A percentile compares a stretch with the other conserved stretches of the same genome.
Evolutionary conservation across 257 asterid genomes (phyloP).

Genomic region (Cruciata laevipes): DNA sequence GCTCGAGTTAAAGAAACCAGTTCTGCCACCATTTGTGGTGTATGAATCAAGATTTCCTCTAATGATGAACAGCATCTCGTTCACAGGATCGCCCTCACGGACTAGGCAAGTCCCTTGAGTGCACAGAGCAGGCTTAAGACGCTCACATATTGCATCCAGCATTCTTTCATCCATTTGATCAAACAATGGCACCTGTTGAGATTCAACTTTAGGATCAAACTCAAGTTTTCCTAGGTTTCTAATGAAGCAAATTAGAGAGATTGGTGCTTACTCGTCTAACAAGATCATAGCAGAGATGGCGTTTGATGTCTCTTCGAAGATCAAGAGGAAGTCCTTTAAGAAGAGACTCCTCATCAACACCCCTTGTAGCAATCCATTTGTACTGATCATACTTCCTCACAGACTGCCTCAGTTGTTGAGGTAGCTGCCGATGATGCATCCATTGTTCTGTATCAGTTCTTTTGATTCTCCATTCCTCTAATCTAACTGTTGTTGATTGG

Average conservation of each 20-base stretch:
- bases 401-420: conserved; percentile 74
- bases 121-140: conserved; percentile 83
- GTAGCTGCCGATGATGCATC: conserved; percentile 97
- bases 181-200: conserved; percentile 72
- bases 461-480: conserved; percentile 92
- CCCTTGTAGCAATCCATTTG: conserved; percentile 90
- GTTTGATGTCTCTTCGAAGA: conserved; percentile 89
- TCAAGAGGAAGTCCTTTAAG: conserved; percentile 83
- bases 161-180: conserved; percentile 91
- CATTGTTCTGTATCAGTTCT: conserved; percentile 92
- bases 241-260: not conserved
- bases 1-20: conserved; percentile 90
- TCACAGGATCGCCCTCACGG: conserved; percentile 93
- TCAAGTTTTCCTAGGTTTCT: not conserved
- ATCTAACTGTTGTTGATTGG: conserved; percentile 81
- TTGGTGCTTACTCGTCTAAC: conserved; percentile 64
- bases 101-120: conserved; percentile 71
- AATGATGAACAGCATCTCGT: conserved; percentile 82
- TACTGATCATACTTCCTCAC: conserved; percentile 89
- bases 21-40: conserved; percentile 94
- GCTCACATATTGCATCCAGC: conserved; percentile 92
- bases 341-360: conserved; percentile 82
- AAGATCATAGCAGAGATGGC: conserved; percentile 90
- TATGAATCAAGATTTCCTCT: conserved; percentile 87
- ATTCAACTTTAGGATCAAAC: not conserved